Evolutionary conservation across 768 basidiomycete genomes (phyloP), one percentile per base, ranked within the genome.

Genomic region (Phaeotremella fagi): DNA sequence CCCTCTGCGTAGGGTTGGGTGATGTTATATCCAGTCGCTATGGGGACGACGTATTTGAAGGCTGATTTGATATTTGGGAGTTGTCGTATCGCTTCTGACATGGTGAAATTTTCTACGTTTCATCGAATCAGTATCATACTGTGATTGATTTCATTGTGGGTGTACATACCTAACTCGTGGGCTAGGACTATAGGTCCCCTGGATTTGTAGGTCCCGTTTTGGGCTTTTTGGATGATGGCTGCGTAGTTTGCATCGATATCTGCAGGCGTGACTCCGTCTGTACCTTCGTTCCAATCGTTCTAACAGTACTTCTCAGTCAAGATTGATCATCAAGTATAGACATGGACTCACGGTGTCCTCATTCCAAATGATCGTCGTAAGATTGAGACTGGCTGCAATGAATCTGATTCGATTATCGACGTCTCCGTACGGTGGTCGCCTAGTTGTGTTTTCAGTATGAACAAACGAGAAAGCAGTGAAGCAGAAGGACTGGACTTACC

Each of bases 91-190:
- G 50, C 33, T 27, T 73, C 64, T 12, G 42, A 18, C 73, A 76
- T 76, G 25, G 73, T 75, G 49, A 61, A 69, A 57, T 71, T 74
- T 65, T 53, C 67, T 69, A n/a, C n/a, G n/a, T n/a, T n/a, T n/a
- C n/a, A n/a, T n/a, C n/a, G n/a, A n/a, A n/a, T n/a, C n/a, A n/a
- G n/a, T n/a, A n/a, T n/a, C n/a, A n/a, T 28, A 27, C 37, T 9
- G 31, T 33, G 7, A 7, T 7, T 33, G 7, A 16, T 33, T 16
- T 7, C 16, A 7, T 7, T 33, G 9, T 7, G 31, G 11, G 1
- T 11, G 2, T 1, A 59, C 65, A 50, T 29, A 59, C 61, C 64
- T 11, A 73, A 48, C 57, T 75, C 74, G 56, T 75, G 74, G 2
- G 58, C 69, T 14, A 75, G 60, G 6, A 75, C 71, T 33, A 75